Evolutionary conservation across 2,329 filamentous ascomycete genomes (phyloP), one percentile per base, ranked within the genome.

Genomic region (Alternaria gaisen): DNA sequence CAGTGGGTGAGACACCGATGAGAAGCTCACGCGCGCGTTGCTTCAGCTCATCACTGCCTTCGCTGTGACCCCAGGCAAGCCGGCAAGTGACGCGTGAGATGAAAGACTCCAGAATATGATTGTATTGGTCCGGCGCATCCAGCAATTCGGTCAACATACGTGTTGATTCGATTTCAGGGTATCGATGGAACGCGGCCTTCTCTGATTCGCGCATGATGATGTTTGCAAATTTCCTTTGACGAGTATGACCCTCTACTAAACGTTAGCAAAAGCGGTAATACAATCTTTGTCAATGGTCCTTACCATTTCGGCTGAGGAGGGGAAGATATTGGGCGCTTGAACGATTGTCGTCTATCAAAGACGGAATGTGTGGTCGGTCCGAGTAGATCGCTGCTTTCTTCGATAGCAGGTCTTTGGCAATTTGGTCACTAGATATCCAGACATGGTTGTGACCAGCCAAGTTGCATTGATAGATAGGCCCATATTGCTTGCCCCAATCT

Each of bases 341-440:
- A 18, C 81, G 77, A 53, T 82, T 83, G 64, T 82, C 80, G 28
- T 77, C 71, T 22, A 82, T 72, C 32, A 83, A 62, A 1, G 79
- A 80, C 4, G 80, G 80, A 48, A 83, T 83, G 56, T 80, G 79
- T 11, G 81, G 81, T 30, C 81, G 75, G 53, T 82, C 80, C 18
- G 81, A 83, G 68, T 83, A 83, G 57, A 82, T 83, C 41, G 76
- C 75, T 18, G 76, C 79, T 53, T 81, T 80, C 68, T 82, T 82
- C 1, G 79, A 72, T 20, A 83, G 66, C 5, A 83, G 68, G 34
- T 83, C 81, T 36, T 73, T 75, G 2, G 81, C 77, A 42, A 83
- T 77, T 20, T 77, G 60, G 50, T 83, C 81, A 7, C 76, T 74
- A 1, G 79, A 80, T 50, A 83, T 80, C 80, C 80, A 82, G 51